Evolutionary conservation across 2,329 filamentous ascomycete genomes (phyloP).

Genomic region (Macrophomina pseudophaseolina): DNA sequence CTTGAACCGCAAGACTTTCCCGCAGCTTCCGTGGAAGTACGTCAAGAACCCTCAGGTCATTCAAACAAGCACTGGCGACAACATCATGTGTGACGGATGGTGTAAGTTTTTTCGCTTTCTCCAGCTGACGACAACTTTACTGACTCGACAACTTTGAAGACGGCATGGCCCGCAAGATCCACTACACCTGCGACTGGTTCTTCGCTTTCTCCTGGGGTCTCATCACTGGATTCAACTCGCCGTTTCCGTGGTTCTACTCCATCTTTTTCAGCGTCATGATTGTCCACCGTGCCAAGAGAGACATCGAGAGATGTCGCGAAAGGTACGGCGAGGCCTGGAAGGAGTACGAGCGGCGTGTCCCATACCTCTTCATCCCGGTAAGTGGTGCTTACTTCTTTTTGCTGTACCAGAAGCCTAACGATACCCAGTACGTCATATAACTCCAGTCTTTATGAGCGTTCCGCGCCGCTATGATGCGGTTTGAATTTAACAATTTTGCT

Average conservation of each 20-base stretch:
- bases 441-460: too few species aligned
- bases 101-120: conserved; percentile 42
- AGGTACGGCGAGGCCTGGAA: conserved; percentile 80
- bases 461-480: too few species aligned
- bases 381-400: conserved; percentile 35
- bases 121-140: conserved; percentile 21
- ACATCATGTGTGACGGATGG: conserved; percentile 80
- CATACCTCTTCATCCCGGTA: conserved; percentile 78
- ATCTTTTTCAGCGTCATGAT: conserved; percentile 79
- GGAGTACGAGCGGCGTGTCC: conserved; percentile 75
- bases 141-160: conserved; percentile 46
- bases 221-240: conserved; percentile 75
- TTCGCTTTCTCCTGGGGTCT: conserved; percentile 77
- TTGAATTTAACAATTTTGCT: too few species aligned
- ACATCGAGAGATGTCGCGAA: conserved; percentile 71
- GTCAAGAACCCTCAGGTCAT: conserved; percentile 78
- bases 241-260: conserved; percentile 84
- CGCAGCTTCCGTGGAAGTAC: conserved; percentile 81
- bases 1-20: conserved; percentile 71
- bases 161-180: conserved; percentile 72
- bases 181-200: conserved; percentile 78
- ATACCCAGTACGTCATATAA: not conserved
- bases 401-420: not conserved
- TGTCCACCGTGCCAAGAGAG: conserved; percentile 71
- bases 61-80: conserved; percentile 70